Evolutionary conservation across 768 basidiomycete genomes (phyloP), one percentile per base, ranked within the genome.

Genomic region (Sporobolomyces roseus): DNA sequence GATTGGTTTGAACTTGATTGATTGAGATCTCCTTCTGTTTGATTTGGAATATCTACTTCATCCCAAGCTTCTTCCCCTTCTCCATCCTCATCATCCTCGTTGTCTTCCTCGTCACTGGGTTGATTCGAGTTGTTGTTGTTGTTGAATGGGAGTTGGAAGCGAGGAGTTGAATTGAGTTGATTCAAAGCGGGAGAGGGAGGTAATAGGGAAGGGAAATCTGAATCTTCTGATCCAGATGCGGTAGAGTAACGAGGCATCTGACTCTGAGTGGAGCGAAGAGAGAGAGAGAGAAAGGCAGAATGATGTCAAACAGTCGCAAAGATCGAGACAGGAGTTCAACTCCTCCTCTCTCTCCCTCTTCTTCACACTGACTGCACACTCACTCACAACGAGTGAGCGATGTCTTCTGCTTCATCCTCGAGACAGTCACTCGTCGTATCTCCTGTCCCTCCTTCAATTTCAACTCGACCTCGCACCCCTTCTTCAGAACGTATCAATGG

Each of bases 1-100:
- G 41, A 32, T 33, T 32, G 29, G 21, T 29, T 41, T 32, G 29
- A 58, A 30, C 8, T 64, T 61, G 12, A 65, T 56, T 3, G 56
- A 53, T 23, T 58, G 29, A 10, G 63, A 9, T 41, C 10, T 41
- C 17, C 27, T 4, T 32, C 56, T 9, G 45, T n/a, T 10, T 52
- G 16, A 29, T 52, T 38, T 16, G 61, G 56, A 48, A 73, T 66
- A 35, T 73, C 72, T 19, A 73, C 68, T 45, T 73, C 72, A 62
- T 73, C 72, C 72, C 72, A 73, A 2, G 72, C 72, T 9, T 58
- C 72, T 38, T 73, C 72, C 12, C 69, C 66, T 0, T 72, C 71
- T 5, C 48, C 50, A 21, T 62, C 61, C 21, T 67, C 65, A 27
- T 56, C 45, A 9, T 50, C 61, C 13, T 21, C 25, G 4, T 38